Evolutionary conservation across 2,329 filamentous ascomycete species (phyloP).

Genomic region (Talaromyces sp.): DNA sequence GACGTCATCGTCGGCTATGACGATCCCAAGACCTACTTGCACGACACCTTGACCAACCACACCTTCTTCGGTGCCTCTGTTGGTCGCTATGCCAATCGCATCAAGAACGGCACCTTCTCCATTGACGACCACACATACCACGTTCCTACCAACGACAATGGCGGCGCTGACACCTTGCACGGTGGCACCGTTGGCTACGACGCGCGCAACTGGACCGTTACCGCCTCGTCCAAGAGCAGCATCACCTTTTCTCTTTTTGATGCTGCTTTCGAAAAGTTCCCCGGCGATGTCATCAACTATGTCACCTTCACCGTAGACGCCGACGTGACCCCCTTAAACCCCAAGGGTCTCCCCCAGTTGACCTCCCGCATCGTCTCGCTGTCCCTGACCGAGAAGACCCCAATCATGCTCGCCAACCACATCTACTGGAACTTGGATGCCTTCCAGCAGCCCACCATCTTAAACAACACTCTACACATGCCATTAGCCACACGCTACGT

Average conservation of each 20-base stretch:
- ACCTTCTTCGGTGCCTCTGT: conserved; percentile 47
- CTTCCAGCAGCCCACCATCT: conserved; percentile 39
- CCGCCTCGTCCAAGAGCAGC: conserved; percentile 34
- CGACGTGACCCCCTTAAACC: conserved; percentile 30
- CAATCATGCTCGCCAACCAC: conserved; percentile 49
- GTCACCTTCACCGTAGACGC: conserved; percentile 42
- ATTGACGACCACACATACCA: conserved; percentile 46
- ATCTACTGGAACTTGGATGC: conserved; percentile 51
- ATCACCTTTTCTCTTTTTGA: conserved; percentile 47
- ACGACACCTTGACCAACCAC: conserved; percentile 43
- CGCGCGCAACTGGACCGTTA: conserved; percentile 47
- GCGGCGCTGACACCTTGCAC: conserved; percentile 49
- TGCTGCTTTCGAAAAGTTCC: conserved; percentile 40
- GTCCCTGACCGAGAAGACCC: conserved; percentile 42
- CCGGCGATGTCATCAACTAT: conserved; percentile 44
- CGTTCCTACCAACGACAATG: conserved; percentile 49
- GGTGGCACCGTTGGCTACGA: conserved; percentile 47
- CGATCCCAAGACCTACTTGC: conserved; percentile 39
- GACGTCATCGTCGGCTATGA: conserved; percentile 51
- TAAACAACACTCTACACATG: conserved; percentile 44
- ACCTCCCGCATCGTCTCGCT: conserved; percentile 42
- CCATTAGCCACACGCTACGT: conserved; percentile 44
- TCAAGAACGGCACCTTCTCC: conserved; percentile 54
- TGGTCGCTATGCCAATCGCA: conserved; percentile 52
- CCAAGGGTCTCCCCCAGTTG: conserved; percentile 38